Evolutionary conservation across 345 rosid genomes (phyloP).

Genomic region (Eucalyptus sp.): DNA sequence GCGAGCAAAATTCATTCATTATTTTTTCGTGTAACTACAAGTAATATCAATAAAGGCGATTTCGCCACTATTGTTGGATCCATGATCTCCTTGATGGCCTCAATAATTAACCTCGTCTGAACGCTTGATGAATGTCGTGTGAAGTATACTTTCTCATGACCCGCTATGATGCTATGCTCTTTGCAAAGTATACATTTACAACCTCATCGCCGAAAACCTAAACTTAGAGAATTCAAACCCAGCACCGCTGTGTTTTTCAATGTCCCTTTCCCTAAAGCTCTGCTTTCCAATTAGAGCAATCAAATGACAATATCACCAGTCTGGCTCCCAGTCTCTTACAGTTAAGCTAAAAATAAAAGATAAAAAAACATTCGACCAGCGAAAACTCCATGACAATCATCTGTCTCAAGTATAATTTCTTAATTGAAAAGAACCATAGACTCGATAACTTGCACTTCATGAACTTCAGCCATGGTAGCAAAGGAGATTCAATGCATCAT

Average conservation of each 20-base stretch:
- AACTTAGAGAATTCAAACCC: background rate
- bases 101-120: background rate
- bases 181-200: background rate
- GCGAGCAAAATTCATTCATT: background rate
- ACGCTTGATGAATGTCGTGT: background rate
- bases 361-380: background rate
- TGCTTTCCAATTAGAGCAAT: background rate
- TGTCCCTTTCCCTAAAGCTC: background rate
- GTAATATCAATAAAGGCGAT: background rate
- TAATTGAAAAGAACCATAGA: background rate
- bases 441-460: background rate
- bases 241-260: background rate
- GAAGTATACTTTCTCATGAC: background rate
- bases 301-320: background rate
- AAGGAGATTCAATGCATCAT: background rate
- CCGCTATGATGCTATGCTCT: background rate
- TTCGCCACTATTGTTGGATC: background rate
- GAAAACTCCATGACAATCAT: background rate
- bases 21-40: background rate
- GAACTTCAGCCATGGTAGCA: background rate
- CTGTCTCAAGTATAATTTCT: background rate
- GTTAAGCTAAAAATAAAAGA: background rate
- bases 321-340: background rate
- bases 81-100: background rate
- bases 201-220: background rate